A percentile compares a stretch with the other conserved stretches of the same genome.
phyloP scores from a whole-genome alignment of 2,329 filamentous ascomycete species.

The Alternaria burnsii region DNA sequence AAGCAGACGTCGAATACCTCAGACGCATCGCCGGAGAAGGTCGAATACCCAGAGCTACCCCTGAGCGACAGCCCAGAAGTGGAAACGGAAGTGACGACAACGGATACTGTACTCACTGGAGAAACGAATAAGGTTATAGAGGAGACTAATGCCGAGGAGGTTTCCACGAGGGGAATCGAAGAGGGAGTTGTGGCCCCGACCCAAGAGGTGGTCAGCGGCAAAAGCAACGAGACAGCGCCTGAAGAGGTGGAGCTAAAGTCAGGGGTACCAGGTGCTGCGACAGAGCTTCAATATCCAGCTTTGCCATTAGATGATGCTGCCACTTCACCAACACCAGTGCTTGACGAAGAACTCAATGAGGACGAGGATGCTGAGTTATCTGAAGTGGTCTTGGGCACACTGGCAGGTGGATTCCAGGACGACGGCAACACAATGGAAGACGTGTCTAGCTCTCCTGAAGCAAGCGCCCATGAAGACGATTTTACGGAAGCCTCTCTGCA shows the following conservation, averaged over 20 bases:
- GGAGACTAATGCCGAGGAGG: background rate
- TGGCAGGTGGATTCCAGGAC: background rate
- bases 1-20: constrained; percentile 6
- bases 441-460: background rate
- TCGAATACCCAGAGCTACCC: constrained; percentile 30
- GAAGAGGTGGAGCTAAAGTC: background rate
- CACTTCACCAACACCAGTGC: background rate
- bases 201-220: background rate
- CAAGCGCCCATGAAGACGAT: constrained; percentile 24
- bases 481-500: constrained; percentile 46
- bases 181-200: background rate
- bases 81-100: background rate
- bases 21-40: constrained; percentile 17
- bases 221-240: background rate
- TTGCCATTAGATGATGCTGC: constrained; percentile 10
- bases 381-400: background rate
- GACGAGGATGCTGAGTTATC: constrained; percentile 12
- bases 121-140: background rate
- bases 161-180: background rate
- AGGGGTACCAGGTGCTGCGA: background rate
- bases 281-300: constrained; percentile 23
- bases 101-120: background rate
- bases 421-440: background rate
- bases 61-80: constrained; percentile 5
- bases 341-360: constrained; percentile 7